Evolutionary conservation across 331 rosid species (phyloP), one percentile per base, ranked within the genome.

Genomic region (Prunus yedoensis): DNA sequence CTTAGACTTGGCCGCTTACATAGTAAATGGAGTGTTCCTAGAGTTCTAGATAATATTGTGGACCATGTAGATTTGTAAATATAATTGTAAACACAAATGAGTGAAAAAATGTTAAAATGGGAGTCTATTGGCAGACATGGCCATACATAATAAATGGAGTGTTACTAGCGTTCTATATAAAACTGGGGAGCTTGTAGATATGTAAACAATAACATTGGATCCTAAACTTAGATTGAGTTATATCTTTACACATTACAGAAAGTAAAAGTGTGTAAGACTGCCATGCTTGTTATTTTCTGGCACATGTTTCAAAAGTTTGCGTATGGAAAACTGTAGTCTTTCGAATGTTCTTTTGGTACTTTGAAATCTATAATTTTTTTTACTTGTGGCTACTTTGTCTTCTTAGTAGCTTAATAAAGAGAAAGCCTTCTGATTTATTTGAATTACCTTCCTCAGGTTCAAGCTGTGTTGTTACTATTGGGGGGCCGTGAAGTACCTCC

Each of bases 401-500:
- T 15, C 8, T 32, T 47, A 66, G 68, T 52, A 46, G 60, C 57
- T 71, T 59, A 66, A 35, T 8, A 8, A 32, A 73, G 74, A 38
- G 45, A 77, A 79, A 74, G 47, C 60, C 30, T 64, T 81, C 58
- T 81, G 70, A 65, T 65, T 7, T 65, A 25, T 35, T 38, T 41
- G 12, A 65, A 38, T 57, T 63, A 69, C 70, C 70, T 68, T 68
- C 77, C 57, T 80, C 85, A 88, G 96, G 96, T 89, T 87, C 96
- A 91, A 83, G 91, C 96, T 59, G 96, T 91, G 63, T 82, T 91
- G 25, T 74, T 89, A 56, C 75, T 91, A 74, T 54, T 91, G 79
- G 96, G 96, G 59, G 93, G 92, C 67, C 88, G 83, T 41, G 93
- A 91, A 83, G 53, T 87, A 70, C 88, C 93, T 80, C 79, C 87